Conservation (phyloP, 345 rosid genomes). For the Brassica nigra region DNA sequence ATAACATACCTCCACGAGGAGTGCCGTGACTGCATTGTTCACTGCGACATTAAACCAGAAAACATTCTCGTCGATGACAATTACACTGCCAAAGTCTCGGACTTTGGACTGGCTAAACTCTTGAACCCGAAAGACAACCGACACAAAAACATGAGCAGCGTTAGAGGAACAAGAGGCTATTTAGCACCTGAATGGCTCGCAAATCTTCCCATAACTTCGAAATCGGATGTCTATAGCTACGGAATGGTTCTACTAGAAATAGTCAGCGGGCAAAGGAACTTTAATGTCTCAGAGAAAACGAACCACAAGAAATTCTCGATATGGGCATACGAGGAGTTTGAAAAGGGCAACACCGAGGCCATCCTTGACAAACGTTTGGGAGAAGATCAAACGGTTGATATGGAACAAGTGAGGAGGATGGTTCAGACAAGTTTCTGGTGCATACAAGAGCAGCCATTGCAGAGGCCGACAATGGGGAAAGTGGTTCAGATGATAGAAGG, state of each 20-base stretch:
- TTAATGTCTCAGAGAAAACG: slow-evolving; percentile 46
- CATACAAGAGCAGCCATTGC: slow-evolving; percentile 60
- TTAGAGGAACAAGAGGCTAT: slow-evolving; percentile 68
- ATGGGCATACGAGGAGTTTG: slow-evolving; percentile 58
- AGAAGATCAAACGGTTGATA: slow-evolving; percentile 41
- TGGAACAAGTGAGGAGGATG: slow-evolving; percentile 54
- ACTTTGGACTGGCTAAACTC: slow-evolving; percentile 65
- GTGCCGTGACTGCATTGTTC: slow-evolving; percentile 62
- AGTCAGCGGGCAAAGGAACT: slow-evolving; percentile 60
- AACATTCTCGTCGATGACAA: slow-evolving; percentile 59
- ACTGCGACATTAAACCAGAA: slow-evolving; percentile 62
- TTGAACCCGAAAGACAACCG: slow-evolving; percentile 52
- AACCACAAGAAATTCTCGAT: slow-evolving; percentile 49
- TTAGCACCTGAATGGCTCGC: slow-evolving; percentile 68
- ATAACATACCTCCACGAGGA: slow-evolving; percentile 71
- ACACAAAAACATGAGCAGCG: slow-evolving; percentile 45
- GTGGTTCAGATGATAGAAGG: slow-evolving; percentile 74
- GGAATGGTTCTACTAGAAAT: slow-evolving; percentile 68
- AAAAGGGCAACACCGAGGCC: slow-evolving; percentile 44
- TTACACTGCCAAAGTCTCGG: slow-evolving; percentile 58
- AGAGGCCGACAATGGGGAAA: slow-evolving; percentile 63
- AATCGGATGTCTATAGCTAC: slow-evolving; percentile 66
- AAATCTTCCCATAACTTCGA: slow-evolving; percentile 56
- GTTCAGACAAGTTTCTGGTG: slow-evolving; percentile 64
- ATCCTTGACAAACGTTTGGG: slow-evolving; percentile 48